phyloP scores from a whole-genome alignment of 1,284 basidiomycete species.

The Calocybe gambosa region DNA sequence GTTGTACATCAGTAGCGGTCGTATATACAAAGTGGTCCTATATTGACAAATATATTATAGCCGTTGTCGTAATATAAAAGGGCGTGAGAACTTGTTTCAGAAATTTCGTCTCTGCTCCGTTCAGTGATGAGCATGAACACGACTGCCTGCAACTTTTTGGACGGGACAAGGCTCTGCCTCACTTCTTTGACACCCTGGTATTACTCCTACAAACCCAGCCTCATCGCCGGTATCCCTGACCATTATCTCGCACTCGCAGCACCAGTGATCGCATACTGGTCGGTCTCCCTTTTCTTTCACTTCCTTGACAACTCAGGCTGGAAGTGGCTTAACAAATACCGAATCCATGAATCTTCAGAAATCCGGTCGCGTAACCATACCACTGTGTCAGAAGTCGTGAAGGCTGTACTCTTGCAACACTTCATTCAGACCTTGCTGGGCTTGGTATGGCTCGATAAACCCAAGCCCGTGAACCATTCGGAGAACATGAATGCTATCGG shows the following conservation, averaged over 20 bases:
- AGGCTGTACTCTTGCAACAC: slow-evolving; percentile 83
- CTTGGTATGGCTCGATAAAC: slow-evolving; percentile 59
- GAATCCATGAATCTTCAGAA: slow-evolving; percentile 87
- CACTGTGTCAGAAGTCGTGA: slow-evolving; percentile 63
- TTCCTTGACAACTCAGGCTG: slow-evolving; percentile 70
- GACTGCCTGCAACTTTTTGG: slow-evolving; percentile 20
- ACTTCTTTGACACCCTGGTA: slow-evolving; percentile 49
- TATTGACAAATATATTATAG: not conserved
- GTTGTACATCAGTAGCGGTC: not conserved
- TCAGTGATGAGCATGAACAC: slow-evolving; percentile 21
- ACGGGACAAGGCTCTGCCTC: slow-evolving; percentile 25
- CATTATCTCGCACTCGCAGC: slow-evolving; percentile 66
- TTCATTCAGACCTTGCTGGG: slow-evolving; percentile 80
- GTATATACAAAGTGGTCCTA: slow-evolving; percentile 1
- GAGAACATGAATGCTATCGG: slow-evolving; percentile 41
- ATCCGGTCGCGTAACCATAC: slow-evolving; percentile 75
- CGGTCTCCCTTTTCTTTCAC: slow-evolving; percentile 76
- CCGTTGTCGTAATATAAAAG: not conserved
- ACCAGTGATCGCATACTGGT: slow-evolving; percentile 89
- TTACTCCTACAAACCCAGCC: slow-evolving; percentile 44
- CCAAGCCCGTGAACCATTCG: slow-evolving; percentile 43
- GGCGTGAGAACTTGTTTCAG: not conserved
- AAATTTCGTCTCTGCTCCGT: not conserved
- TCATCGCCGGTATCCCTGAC: slow-evolving; percentile 68
- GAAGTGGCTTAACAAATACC: slow-evolving; percentile 78